Evolutionary conservation across 305 asterid species (phyloP), one percentile per base, ranked within the genome.

Genomic region (Fraxinus latifolia): DNA sequence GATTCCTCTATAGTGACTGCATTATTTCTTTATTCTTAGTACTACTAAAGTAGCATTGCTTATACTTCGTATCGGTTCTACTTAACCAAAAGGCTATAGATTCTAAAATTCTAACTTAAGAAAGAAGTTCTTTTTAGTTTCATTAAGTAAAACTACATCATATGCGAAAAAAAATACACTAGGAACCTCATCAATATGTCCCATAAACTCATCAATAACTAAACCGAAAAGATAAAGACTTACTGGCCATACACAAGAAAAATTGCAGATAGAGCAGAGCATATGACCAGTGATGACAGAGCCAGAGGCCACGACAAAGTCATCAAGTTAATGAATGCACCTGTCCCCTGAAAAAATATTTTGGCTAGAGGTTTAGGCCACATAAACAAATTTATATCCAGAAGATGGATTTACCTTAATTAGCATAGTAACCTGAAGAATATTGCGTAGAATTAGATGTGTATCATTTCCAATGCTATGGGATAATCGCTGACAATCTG

Each of bases 231-330:
- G 32, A 75, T 44, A 71, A 78, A 36, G n/a, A 79, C 91, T 87
- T 88, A 92, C 94, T 50, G 85, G 85, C 96, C 94, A 76, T 90
- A 92, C 79, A 90, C 71, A 80, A 90, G 86, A 86, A 92, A 90
- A 77, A 89, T 86, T 73, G 87, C 83, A 58, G 91, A 87, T 83
- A 90, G 74, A 74, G 86, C 47, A 77, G 83, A 80, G 86, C 96
- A 92, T 83, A 92, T 81, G 73, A 78, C 85, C 72, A 92, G 78
- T 27, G 94, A 87, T 58, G 92, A 89, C 77, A 92, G 44, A 25
- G 93, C 91, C 70, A 92, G 91, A 80, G 94, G 93, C 92, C 90
- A 88, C 25, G 94, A 92, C 71, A 92, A 87, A 79, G 88, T 82
- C 87, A 89, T 81, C 86, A 90, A 87, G 86, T 87, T 72, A 84